Base-by-base conservation (phyloP, 1,139 yeast genomes). In the Pichia sp. region DNA sequence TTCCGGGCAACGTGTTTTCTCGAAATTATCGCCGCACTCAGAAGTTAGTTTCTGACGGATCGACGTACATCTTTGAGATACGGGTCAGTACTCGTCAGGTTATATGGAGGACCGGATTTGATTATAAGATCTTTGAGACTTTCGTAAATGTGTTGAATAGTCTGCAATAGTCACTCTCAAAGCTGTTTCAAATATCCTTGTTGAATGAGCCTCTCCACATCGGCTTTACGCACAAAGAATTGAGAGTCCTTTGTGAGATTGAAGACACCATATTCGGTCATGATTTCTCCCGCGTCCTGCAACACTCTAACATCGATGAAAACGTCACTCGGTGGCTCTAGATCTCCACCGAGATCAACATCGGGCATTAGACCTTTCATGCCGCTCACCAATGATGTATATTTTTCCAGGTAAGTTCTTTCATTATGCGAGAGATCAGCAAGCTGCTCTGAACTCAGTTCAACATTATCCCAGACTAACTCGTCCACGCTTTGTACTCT, bases 231-330 rank as follows among this genome's bases (percentile, higher is more conserved):
- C 18, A 88, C 96, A 56, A 84, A 91, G 55, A 91, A 88, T 55
- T 91, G 98, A 5, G 95, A 84, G 58, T 91, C 93, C 52, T 88
- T 91, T n/a, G 94, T 86, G 49, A 91, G 63, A 50, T 88, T 88
- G 63, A 91, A 87, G 7, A 87, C 95, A 22, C 98, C 98, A 50
- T 91, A 91, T 56, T 91, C 98, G 0, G 98, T 91, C 54, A 88
- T 96, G 27, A 91, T 87, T 55, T 91, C 97, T 2, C 98, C 98
- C 0, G 96, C 97, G 52, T 91, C 94, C 51, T 83, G 83, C 38
- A 91, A 61, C 9, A 91, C 97, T 37, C 98, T 65, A 4, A 91
- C 97, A 53, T 91, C 98, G 11, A 91, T 83, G 51, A 88, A 91
- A 28, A 91, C 82, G 49, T 86, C 94, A 21, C 74, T 74, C 1